phyloP scores from a whole-genome alignment of 371 early-diverging fungal genomes.

The Mucor circinelloides region DNA sequence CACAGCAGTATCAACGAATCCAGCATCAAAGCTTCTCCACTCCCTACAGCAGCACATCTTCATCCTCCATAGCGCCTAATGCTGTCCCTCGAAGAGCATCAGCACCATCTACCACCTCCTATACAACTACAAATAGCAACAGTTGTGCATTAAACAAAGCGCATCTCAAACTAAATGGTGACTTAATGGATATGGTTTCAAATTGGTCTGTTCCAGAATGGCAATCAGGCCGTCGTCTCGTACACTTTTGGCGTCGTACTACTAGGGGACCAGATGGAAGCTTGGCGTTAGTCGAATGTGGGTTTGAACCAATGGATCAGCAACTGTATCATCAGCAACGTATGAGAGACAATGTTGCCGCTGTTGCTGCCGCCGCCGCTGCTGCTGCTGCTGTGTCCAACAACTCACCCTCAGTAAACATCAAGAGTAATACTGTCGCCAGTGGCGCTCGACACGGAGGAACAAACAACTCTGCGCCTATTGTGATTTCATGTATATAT shows the following conservation, averaged over 20 bases:
- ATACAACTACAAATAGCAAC: slow-evolving; percentile 8
- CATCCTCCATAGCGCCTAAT: too few relatives aligned
- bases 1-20: background rate
- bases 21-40: background rate
- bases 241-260: slow-evolving; percentile 66
- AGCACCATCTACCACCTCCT: slow-evolving; percentile 4
- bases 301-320: slow-evolving; percentile 16
- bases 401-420: background rate
- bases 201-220: slow-evolving; percentile 69
- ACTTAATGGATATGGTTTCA: slow-evolving; percentile 11
- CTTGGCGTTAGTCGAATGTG: slow-evolving; percentile 13
- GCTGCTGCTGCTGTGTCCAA: background rate
- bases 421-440: background rate
- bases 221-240: slow-evolving; percentile 67
- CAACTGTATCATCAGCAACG: slow-evolving; percentile 21
- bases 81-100: background rate
- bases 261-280: background rate
- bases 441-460: background rate
- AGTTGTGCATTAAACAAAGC: slow-evolving; percentile 20
- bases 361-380: slow-evolving; percentile 11
- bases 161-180: slow-evolving; percentile 13
- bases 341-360: slow-evolving; percentile 13
- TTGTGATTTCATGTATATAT: slow-evolving; percentile 54
- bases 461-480: background rate
- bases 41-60: background rate